These are phyloP conservation scores for Boletus edulis DNA, from an alignment of 768 basidiomycete genomes.

Conservation along the genomic window DNA sequence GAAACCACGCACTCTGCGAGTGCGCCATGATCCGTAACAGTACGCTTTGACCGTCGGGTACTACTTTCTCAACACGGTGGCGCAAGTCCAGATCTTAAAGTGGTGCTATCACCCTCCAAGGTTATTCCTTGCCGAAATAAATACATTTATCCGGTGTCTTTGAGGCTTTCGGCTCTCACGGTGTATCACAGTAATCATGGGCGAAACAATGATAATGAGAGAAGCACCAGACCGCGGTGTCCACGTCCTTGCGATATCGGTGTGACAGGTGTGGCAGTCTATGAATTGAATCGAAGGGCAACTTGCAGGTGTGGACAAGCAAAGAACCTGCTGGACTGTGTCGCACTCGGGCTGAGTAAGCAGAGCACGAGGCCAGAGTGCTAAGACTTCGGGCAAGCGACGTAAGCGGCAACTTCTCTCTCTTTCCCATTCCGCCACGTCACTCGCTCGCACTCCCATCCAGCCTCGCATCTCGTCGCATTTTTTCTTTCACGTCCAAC, in stretches of 20 bases:
- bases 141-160: conserved; percentile 8
- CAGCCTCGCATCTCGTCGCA: too few relatives aligned
- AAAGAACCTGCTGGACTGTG: conserved; percentile 2
- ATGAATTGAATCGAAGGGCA: conserved; percentile 1
- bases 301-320: conserved; percentile 3
- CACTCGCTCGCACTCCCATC: too few relatives aligned
- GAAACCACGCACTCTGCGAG: not conserved
- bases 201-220: too few relatives aligned
- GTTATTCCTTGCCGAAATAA: conserved; percentile 10
- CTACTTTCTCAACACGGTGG: conserved; percentile 4
- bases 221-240: too few relatives aligned
- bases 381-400: too few relatives aligned
- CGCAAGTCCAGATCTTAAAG: not conserved
- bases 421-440: too few relatives aligned
- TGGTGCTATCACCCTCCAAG: not conserved
- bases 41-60: not conserved
- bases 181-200: not conserved
- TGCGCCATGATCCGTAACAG: conserved; percentile 6
- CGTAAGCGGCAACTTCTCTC: too few relatives aligned
- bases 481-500: too few relatives aligned
- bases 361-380: too few relatives aligned
- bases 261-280: conserved; percentile 2
- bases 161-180: conserved; percentile 9
- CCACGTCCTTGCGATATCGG: conserved; percentile 9
- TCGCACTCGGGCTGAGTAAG: too few relatives aligned